Evolutionary conservation across 805 yeast species (phyloP).

Genomic region (Kuraishia piskuri): DNA sequence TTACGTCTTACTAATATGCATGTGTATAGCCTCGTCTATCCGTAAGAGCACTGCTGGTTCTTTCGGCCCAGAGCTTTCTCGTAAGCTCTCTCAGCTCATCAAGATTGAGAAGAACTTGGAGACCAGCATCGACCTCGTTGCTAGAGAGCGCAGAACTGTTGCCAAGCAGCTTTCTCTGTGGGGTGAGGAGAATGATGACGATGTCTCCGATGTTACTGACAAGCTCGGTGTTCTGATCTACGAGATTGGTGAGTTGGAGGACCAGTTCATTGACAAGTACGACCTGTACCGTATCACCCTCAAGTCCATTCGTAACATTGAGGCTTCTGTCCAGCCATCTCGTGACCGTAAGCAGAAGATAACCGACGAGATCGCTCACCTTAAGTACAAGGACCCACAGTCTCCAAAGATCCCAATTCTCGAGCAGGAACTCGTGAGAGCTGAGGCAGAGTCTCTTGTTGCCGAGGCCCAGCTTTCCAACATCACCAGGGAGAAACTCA

Average conservation of each 20-base stretch:
- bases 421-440: constrained; percentile 86
- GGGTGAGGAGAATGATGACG: constrained; percentile 87
- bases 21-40: constrained; percentile 37
- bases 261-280: constrained; percentile 77
- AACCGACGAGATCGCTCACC: constrained; percentile 76
- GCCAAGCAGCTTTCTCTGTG: constrained; percentile 77
- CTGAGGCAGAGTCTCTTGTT: constrained; percentile 85
- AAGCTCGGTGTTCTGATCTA: constrained; percentile 76
- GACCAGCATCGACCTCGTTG: constrained; percentile 70
- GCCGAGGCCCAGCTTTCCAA: constrained; percentile 89
- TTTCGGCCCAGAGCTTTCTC: constrained; percentile 72
- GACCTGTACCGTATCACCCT: constrained; percentile 81
- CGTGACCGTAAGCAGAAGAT: constrained; percentile 81
- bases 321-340: constrained; percentile 81
- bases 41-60: constrained; percentile 71
- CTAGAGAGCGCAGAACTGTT: constrained; percentile 71
- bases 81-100: constrained; percentile 64
- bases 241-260: constrained; percentile 82
- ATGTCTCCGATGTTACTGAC: constrained; percentile 79
- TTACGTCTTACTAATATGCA: neutral
- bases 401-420: constrained; percentile 72
- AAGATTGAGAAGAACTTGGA: constrained; percentile 78
- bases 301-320: constrained; percentile 76
- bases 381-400: constrained; percentile 80
- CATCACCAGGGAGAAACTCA: constrained; percentile 80